A percentile compares a stretch with the other conserved stretches of the same genome.
Conservation (phyloP, 2,329 filamentous ascomycete genomes). For the Uncinocarpus reesii region DNA sequence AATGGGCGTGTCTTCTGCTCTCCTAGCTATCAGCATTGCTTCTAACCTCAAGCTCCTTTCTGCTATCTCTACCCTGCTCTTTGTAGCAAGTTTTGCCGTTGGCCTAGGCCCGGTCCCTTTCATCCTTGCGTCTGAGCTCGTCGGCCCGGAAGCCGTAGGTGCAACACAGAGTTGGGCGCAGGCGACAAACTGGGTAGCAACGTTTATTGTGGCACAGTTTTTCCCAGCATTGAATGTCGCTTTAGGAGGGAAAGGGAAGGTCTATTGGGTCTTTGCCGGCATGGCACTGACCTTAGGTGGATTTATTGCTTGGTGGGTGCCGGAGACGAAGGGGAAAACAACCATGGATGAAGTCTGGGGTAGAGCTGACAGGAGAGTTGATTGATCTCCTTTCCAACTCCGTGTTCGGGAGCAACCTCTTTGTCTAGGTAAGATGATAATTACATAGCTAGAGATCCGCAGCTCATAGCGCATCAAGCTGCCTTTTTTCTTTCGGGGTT, state of each 20-base stretch:
- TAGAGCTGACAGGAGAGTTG: conserved; percentile 35
- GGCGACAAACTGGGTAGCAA: conserved; percentile 78
- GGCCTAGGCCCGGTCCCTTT: conserved; percentile 91
- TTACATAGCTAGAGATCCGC: too few species aligned
- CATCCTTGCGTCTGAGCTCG: conserved; percentile 82
- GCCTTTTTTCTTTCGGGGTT: too few species aligned
- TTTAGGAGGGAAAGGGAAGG: conserved; percentile 67
- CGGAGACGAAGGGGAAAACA: conserved; percentile 79
- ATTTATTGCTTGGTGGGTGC: conserved; percentile 66
- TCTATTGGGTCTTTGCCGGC: conserved; percentile 83
- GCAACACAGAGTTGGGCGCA: conserved; percentile 83
- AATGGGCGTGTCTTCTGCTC: conserved; percentile 68
- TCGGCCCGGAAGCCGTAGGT: conserved; percentile 80
- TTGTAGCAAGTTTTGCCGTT: conserved; percentile 81
- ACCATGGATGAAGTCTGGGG: conserved; percentile 89
- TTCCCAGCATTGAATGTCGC: conserved; percentile 77
- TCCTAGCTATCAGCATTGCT: conserved; percentile 71
- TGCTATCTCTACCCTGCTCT: conserved; percentile 68
- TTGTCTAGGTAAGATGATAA: background rate
- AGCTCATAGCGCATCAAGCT: too few species aligned
- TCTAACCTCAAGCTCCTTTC: conserved; percentile 63
- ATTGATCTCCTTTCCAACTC: conserved; percentile 19
- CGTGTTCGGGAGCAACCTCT: too few species aligned
- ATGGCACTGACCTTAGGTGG: conserved; percentile 57
- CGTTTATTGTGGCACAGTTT: conserved; percentile 86